Evolutionary conservation across 257 asterid species (phyloP), one percentile per base, ranked within the genome.

Genomic region (Jacaranda copaia): DNA sequence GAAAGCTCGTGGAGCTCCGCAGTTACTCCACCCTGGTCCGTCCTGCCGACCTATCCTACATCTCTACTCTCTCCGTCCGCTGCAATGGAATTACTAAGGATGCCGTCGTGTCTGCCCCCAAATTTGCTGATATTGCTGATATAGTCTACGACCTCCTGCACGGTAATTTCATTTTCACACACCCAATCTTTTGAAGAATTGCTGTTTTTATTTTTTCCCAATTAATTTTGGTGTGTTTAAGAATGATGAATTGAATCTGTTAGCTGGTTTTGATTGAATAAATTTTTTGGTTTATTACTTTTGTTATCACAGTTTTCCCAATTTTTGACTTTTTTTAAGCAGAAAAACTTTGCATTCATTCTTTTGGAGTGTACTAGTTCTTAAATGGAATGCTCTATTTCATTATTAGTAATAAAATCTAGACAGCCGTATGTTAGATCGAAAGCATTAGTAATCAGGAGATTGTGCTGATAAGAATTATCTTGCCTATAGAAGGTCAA

Each of bases 1-100:
- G 86, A 87, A 96, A 90, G 90, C 91, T 96, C 38, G 87, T 85
- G 80, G 99, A 93, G 91, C 97, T 85, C 64, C 85, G 85, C 32
- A 84, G 71, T 52, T 96, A 87, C 90, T 91, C 98, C n/a, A 85
- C 97, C 58, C 81, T 96, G 39, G 88, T 93, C 62, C 81, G 91
- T 25, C 99, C 99, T 46, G 66, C 88, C 11, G 92, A 93, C 80
- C 87, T 89, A 13, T 75, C 93, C 48, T 97, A 64, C 59, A 92
- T 93, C 39, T 74, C 95, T 3, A 61, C 87, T 12, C 97, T 89
- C 38, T 90, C 98, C 11, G 98, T 81, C 14, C 94, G 99, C 43
- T 86, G 96, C 80, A 96, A 86, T 58, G 98, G 99, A 46, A 96
- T 96, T 59, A 83, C 85, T 16, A 85, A 70, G 45, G 94, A 89